Base-by-base conservation (phyloP, 2,329 filamentous ascomycete genomes). In the Cordyceps cateniannulata region DNA sequence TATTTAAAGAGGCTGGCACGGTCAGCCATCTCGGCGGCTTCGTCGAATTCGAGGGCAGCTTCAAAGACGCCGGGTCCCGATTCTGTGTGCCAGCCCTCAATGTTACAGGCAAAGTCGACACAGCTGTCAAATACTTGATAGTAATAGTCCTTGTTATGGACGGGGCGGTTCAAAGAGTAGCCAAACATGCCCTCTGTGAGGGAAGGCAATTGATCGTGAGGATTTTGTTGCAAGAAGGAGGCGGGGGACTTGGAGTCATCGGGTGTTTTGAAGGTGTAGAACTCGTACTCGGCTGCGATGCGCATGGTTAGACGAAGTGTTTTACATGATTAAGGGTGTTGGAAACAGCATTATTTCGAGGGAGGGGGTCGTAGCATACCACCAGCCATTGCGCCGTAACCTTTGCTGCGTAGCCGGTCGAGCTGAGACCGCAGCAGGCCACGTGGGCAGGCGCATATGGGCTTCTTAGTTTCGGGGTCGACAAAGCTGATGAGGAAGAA, bases 71-170 rank as follows among this genome's bases (percentile, higher is more conserved):
- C 93, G 0, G 93, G 93, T 1, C 93, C 93, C 66, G 88, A 93
- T 76, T 97, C 93, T 9, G 93, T 96, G 77, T 97, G 93, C 93
- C 93, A 97, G 50, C 93, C 91, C 73, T 97, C 93, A 53, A 97
- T 89, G 64, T 88, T 83, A 70, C 91, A 95, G 45, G 82, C 78
- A 76, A 96, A 96, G 63, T 85, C 79, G 65, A 83, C 81, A 76
- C 91, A 96, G 0, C 88, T 84, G 65, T 96, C 85, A 74, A 91
- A 96, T 54, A 96, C 84, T 50, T 88, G 85, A 72, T 96, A 96
- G 76, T 90, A 97, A 77, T 93, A 96, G 47, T 95, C 90, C 74
- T 96, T 87, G 74, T 96, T 96, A 70, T 96, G 91, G 1, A 93
- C 85, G 0, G 93, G 90, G 24, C 92, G 82, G 10, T 90, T 96